Conservation (phyloP, 768 basidiomycete species). For the Dioszegia aurantiaca region DNA sequence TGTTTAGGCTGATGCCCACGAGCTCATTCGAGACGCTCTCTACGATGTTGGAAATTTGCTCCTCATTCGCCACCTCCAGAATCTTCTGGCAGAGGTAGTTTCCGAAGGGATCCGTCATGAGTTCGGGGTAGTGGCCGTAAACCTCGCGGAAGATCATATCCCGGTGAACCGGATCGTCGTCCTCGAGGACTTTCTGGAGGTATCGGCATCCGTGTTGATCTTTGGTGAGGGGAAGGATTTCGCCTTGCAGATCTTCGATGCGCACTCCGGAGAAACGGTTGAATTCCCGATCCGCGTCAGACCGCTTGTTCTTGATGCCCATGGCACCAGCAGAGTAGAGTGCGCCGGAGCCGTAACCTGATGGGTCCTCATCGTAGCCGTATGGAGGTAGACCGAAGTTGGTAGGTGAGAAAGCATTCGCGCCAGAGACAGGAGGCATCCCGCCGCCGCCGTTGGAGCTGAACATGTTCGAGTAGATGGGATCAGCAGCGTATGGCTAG, state of each 20-base stretch:
- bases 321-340: conserved; percentile 58
- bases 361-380: conserved; percentile 48
- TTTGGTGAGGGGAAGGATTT: conserved; percentile 91
- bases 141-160: conserved; percentile 99
- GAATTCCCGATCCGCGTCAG: conserved; percentile 72
- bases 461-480: conserved; percentile 36
- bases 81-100: conserved; percentile 99
- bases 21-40: conserved; percentile 96
- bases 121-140: conserved; percentile 92
- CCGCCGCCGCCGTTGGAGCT: conserved; percentile 8
- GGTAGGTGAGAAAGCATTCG: conserved; percentile 28
- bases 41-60: conserved; percentile 93
- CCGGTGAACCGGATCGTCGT: conserved; percentile 88
- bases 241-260: conserved; percentile 90
- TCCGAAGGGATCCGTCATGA: conserved; percentile 99
- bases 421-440: conserved; percentile 25
- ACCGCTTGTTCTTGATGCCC: conserved; percentile 89
- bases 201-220: conserved; percentile 99
- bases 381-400: conserved; percentile 37
- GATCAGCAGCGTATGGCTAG: conserved; percentile 31
- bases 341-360: conserved; percentile 49
- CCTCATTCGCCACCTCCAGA: conserved; percentile 93
- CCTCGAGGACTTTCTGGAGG: conserved; percentile 97
- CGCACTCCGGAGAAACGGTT: conserved; percentile 96
- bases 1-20: conserved; percentile 96